phyloP scores from a whole-genome alignment of 1,139 yeast species.

The Geotrichum carabidarum region DNA sequence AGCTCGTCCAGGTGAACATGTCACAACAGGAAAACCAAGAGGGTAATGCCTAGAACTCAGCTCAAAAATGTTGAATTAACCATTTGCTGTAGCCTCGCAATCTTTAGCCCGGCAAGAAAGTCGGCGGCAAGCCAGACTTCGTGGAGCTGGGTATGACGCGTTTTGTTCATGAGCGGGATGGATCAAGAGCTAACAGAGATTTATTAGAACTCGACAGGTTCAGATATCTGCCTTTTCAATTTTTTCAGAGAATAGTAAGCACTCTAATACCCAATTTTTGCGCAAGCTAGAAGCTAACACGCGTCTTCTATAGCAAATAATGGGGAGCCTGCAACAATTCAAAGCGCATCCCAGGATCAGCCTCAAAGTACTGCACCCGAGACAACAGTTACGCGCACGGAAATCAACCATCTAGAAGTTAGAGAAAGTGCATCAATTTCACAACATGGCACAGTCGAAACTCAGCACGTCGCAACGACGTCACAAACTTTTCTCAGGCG shows the following conservation, averaged over 20 bases:
- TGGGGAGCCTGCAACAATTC: too few relatives aligned
- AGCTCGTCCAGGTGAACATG: too few relatives aligned
- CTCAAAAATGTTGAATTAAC: too few relatives aligned
- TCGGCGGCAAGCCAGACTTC: slow-evolving; percentile 26
- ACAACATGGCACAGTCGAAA: slow-evolving; percentile 2
- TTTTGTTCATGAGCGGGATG: not conserved
- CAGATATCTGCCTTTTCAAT: slow-evolving; percentile 17
- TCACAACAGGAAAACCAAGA: too few relatives aligned
- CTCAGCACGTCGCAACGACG: slow-evolving; percentile 3
- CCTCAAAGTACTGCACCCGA: too few relatives aligned
- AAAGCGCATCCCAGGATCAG: too few relatives aligned
- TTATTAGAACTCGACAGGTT: slow-evolving; percentile 20
- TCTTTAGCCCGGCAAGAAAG: slow-evolving; percentile 6
- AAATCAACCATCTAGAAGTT: not conserved
- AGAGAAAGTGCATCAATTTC: not conserved
- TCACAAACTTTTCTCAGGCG: slow-evolving; percentile 3
- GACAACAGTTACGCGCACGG: not conserved
- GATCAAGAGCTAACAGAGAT: not conserved
- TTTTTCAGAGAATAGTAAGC: slow-evolving; percentile 1
- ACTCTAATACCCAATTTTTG: too few relatives aligned
- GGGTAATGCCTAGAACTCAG: too few relatives aligned
- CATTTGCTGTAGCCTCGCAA: not conserved
- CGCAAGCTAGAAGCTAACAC: too few relatives aligned
- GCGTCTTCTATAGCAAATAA: too few relatives aligned
- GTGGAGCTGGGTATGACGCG: slow-evolving; percentile 29